Base-by-base conservation (phyloP, 305 asterid species). In the Solanum hybrid region DNA sequence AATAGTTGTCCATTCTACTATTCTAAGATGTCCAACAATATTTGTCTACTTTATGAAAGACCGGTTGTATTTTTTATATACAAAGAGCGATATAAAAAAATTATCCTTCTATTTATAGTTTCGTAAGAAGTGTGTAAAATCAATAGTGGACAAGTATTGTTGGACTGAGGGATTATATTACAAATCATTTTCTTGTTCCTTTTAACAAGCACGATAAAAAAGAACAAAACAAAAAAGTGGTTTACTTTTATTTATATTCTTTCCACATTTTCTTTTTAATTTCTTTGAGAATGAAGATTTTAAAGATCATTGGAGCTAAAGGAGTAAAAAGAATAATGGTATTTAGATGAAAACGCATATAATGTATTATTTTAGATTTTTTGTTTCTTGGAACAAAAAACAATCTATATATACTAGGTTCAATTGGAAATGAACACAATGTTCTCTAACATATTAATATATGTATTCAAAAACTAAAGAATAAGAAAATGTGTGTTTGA, bases 151-250 rank as follows among this genome's bases (percentile, higher is more conserved):
- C 1, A 1, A 60, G 2, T 60, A 20, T 60, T 7, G 5, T 60
- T 20, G 2, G 5, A 56, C 69, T 0, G 2, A 56, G 0, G 4
- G 0, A 56, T 3, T 9, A 64, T n/a, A 72, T 22, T 22, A 36
- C 24, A n/a, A 66, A 36, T 36, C 24, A 86, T 38, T 35, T 34
- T 27, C 10, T 46, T 34, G 2, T 11, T 82, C 22, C 29, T 36
- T 82, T 82, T 82, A 46, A 6, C 40, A 82, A 82, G 72, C 87
- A 82, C 87, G 73, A 10, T 82, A 17, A 46, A 46, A 82, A 82
- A 82, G 87, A 31, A 75, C 27, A 1, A 16, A 81, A 37, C n/a
- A n/a, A n/a, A 38, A 37, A 80, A 80, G 64, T 37, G 4, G 0
- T 13, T 38, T 26, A 24, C 86, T 40, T 38, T 80, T 80, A 7